These are phyloP conservation scores for Cercospora beticola DNA, from an alignment of 2,329 filamentous ascomycete genomes.

Conservation along the genomic window DNA sequence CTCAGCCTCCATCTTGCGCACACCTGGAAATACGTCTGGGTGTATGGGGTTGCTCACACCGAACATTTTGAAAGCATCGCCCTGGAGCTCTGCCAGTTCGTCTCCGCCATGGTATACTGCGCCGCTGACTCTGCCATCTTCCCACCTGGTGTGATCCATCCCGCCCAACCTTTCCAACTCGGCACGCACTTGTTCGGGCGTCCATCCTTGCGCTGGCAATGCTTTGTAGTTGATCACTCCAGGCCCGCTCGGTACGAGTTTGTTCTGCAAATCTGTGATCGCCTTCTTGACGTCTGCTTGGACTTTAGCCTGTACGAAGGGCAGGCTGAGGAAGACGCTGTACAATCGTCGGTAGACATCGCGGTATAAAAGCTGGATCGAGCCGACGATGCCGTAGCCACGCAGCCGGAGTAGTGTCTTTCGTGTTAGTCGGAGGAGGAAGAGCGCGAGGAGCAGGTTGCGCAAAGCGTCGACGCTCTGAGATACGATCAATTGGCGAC, in stretches of 20 bases:
- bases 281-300: slow-evolving; percentile 80
- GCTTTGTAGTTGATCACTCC: slow-evolving; percentile 70
- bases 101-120: slow-evolving; percentile 95
- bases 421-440: slow-evolving; percentile 79
- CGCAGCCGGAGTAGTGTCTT: slow-evolving; percentile 80
- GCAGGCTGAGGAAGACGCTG: slow-evolving; percentile 79
- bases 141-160: slow-evolving; percentile 95
- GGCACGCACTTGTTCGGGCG: slow-evolving; percentile 70
- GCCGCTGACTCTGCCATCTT: slow-evolving; percentile 90
- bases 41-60: slow-evolving; percentile 96
- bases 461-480: slow-evolving; percentile 53
- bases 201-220: slow-evolving; percentile 82
- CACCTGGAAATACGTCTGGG: slow-evolving; percentile 95
- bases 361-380: slow-evolving; percentile 70
- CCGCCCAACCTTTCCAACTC: slow-evolving; percentile 76
- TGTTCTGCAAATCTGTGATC: slow-evolving; percentile 75
- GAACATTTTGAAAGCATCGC: slow-evolving; percentile 90
- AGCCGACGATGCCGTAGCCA: slow-evolving; percentile 83
- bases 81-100: slow-evolving; percentile 77
- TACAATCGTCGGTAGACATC: slow-evolving; percentile 72
- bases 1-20: slow-evolving; percentile 99
- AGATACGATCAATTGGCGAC: slow-evolving; percentile 30
- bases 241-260: slow-evolving; percentile 73
- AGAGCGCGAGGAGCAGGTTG: slow-evolving; percentile 85
- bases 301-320: slow-evolving; percentile 82